A percentile compares a stretch with the other conserved stretches of the same genome.
Conservation (phyloP, 495 filamentous ascomycete species). For the Entonaema liquescens region DNA sequence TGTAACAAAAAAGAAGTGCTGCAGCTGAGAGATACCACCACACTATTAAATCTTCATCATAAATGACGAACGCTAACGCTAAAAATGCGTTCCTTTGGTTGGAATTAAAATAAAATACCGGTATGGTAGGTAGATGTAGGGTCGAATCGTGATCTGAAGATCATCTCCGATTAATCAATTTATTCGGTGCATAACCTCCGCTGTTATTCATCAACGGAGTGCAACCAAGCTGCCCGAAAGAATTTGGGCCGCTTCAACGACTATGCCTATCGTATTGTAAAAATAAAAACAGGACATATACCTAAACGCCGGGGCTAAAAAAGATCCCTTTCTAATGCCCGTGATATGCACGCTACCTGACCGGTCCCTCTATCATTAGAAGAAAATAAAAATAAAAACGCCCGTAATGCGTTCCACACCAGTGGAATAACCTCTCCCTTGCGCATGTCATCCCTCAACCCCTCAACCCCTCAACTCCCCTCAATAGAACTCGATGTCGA, state of each 20-base stretch:
- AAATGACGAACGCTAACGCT: conserved; percentile 13
- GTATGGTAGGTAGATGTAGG: no score
- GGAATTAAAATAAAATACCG: background rate
- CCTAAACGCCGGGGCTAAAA: conserved; percentile 28
- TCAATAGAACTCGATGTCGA: conserved; percentile 12
- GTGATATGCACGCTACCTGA: conserved; percentile 23
- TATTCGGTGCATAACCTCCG: conserved; percentile 21
- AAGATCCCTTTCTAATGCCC: conserved; percentile 31
- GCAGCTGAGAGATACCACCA: background rate
- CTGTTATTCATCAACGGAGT: conserved; percentile 18
- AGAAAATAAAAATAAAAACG: conserved; percentile 7
- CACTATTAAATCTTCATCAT: conserved; percentile 11
- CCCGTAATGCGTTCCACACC: conserved; percentile 17
- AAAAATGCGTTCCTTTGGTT: background rate
- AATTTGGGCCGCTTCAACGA: background rate
- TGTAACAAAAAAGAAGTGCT: no score
- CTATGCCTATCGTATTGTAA: conserved; percentile 10
- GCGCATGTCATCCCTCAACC: background rate
- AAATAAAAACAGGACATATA: background rate
- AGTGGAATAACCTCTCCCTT: conserved; percentile 10
- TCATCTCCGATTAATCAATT: conserved; percentile 25
- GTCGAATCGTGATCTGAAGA: conserved; percentile 21
- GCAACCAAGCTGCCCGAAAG: conserved; percentile 15
- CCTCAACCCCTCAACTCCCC: background rate
- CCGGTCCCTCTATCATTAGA: conserved; percentile 15